Evolutionary conservation across 805 yeast species (phyloP).

Genomic region (Suhomyces xylopsoci): DNA sequence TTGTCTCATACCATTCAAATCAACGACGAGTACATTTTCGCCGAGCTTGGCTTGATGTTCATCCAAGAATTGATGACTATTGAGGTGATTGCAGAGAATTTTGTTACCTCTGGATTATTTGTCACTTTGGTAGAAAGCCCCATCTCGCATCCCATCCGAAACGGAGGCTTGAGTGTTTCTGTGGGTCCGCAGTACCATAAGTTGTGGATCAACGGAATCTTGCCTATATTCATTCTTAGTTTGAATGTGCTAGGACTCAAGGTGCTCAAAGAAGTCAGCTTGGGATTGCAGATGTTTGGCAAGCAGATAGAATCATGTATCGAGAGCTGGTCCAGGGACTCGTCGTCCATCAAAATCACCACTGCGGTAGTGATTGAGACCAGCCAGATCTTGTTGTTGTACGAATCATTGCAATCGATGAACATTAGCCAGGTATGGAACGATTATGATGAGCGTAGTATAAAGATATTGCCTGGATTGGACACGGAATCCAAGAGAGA

Average conservation of each 20-base stretch:
- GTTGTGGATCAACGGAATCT: slow-evolving; percentile 83
- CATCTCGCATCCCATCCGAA: slow-evolving; percentile 61
- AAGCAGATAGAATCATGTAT: slow-evolving; percentile 65
- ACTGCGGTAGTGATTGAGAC: slow-evolving; percentile 40
- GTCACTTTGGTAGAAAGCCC: slow-evolving; percentile 73
- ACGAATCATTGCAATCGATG: slow-evolving; percentile 52
- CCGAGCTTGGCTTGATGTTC: slow-evolving; percentile 66
- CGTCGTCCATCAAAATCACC: slow-evolving; percentile 39
- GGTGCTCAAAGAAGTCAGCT: slow-evolving; percentile 60
- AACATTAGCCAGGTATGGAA: slow-evolving; percentile 49
- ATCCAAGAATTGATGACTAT: slow-evolving; percentile 65
- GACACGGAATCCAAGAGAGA: slow-evolving; percentile 57
- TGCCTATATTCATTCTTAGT: slow-evolving; percentile 62
- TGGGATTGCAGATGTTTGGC: slow-evolving; percentile 59
- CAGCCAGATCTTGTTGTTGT: slow-evolving; percentile 61
- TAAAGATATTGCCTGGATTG: slow-evolving; percentile 52
- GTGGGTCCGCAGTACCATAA: slow-evolving; percentile 58
- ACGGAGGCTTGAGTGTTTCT: slow-evolving; percentile 57
- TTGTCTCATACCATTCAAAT: slow-evolving; percentile 60
- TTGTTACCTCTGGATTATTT: slow-evolving; percentile 59
- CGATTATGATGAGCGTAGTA: slow-evolving; percentile 19
- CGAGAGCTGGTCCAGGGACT: slow-evolving; percentile 64
- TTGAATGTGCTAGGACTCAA: slow-evolving; percentile 62
- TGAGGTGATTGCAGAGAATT: slow-evolving; percentile 61
- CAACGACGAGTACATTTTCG: slow-evolving; percentile 64